Base-by-base conservation (phyloP, 139 green algal genomes). In the Haematococcus lacustris region DNA sequence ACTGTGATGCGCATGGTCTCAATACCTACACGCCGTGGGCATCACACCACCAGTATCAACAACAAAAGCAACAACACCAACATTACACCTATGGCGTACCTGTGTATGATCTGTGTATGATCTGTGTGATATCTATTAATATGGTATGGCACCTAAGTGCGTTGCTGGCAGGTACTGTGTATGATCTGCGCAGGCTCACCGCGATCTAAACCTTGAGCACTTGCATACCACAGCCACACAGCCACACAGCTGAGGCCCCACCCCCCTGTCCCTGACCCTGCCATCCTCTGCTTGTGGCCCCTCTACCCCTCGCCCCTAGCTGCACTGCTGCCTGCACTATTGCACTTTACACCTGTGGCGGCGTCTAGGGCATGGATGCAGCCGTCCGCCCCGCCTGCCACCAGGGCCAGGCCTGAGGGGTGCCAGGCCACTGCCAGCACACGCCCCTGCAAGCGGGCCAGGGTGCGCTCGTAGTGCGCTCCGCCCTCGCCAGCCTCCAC, bases 401-500 rank as follows among this genome's bases (percentile, higher is more conserved):
- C 86, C 13, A 98, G 28, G 4, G 66, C 66, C 28, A 47, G 51
- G 28, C 86, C 87, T n/a, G 53, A 61, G 1, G 86, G 84, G 75
- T 93, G 85, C 93, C 93, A 98, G 0, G 85, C 83, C n/a, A 90
- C 75, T 1, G 73, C 79, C 70, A 98, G 77, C 35, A 87, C 76
- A 38, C 87, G 80, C 0, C 79, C 79, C 68, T 76, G 68, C 51
- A 90, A 81, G 0, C 75, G 60, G 1, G 83, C 80, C 61, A 97
- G 78, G 9, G 81, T 73, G 38, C 81, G 77, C 40, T 71, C 67
- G 71, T 89, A 86, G 67, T 82, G 74, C 39, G 88, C 68, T 0
- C 92, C 92, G 7, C 77, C 80, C 25, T 79, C 76, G 30, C 80
- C 79, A 0, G 61, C 74, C 57, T 92, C 78, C 3, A 88, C 79